phyloP scores from a whole-genome alignment of 2,329 filamentous ascomycete genomes.

The Dactylellina sp. region DNA sequence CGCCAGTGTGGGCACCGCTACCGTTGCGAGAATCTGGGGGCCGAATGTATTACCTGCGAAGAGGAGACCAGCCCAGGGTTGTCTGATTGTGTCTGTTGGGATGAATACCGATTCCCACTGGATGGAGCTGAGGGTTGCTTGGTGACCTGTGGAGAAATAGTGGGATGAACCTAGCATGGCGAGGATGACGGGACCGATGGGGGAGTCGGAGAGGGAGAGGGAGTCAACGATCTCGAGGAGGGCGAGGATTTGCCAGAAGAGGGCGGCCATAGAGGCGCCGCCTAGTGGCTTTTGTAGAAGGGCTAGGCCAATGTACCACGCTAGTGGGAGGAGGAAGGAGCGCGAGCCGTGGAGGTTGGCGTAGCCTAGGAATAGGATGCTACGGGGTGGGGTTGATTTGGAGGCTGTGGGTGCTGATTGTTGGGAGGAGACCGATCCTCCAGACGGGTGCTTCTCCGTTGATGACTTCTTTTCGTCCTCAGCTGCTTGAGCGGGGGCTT shows the following conservation, averaged over 20 bases:
- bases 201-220: constrained; percentile 72
- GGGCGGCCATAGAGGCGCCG: constrained; percentile 81
- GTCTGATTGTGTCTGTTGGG: constrained; percentile 78
- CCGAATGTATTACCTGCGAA: constrained; percentile 89
- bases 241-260: constrained; percentile 89
- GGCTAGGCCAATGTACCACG: constrained; percentile 80
- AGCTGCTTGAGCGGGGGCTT: constrained; percentile 58
- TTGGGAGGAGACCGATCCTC: constrained; percentile 62
- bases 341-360: constrained; percentile 92
- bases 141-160: constrained; percentile 98
- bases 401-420: constrained; percentile 62
- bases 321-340: constrained; percentile 84
- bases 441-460: constrained; percentile 2
- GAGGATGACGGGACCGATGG: constrained; percentile 85
- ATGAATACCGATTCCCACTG: constrained; percentile 98
- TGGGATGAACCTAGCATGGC: constrained; percentile 91
- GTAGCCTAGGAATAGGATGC: constrained; percentile 86
- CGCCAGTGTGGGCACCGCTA: constrained; percentile 81
- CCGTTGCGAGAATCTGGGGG: constrained; percentile 83
- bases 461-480: constrained; percentile 56
- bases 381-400: constrained; percentile 62
- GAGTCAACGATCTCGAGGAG: constrained; percentile 75
- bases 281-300: constrained; percentile 96
- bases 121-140: constrained; percentile 85
- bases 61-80: constrained; percentile 88